phyloP scores from a whole-genome alignment of 2,329 filamentous ascomycete species.

The Cercospora nicotianae region DNA sequence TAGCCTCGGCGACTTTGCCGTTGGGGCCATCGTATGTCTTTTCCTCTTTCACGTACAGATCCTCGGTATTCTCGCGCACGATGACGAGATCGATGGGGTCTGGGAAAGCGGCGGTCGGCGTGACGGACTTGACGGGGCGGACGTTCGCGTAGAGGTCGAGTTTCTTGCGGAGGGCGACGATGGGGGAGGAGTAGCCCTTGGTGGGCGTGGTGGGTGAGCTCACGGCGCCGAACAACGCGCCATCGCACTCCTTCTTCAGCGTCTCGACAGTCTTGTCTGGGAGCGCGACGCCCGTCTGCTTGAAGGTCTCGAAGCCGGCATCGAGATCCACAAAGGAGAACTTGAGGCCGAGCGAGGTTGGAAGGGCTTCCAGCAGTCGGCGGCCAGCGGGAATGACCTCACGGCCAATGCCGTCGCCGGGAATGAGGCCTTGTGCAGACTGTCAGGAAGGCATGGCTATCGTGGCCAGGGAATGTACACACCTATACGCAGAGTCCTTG shows the following conservation, averaged over 20 bases:
- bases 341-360: slow-evolving; percentile 83
- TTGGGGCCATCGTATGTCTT: slow-evolving; percentile 72
- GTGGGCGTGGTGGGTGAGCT: slow-evolving; percentile 85
- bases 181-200: slow-evolving; percentile 93
- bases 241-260: slow-evolving; percentile 89
- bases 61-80: slow-evolving; percentile 97
- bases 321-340: slow-evolving; percentile 94
- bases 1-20: slow-evolving; percentile 86
- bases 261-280: slow-evolving; percentile 87
- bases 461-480: neutral
- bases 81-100: slow-evolving; percentile 86
- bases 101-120: slow-evolving; percentile 59
- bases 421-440: slow-evolving; percentile 74
- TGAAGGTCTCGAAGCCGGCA: slow-evolving; percentile 91
- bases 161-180: slow-evolving; percentile 92
- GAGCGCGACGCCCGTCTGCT: slow-evolving; percentile 81
- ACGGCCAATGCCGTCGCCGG: slow-evolving; percentile 95
- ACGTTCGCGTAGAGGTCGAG: slow-evolving; percentile 97
- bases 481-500: slow-evolving; percentile 17
- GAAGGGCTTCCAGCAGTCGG: slow-evolving; percentile 87
- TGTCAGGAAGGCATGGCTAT: neutral
- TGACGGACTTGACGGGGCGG: slow-evolving; percentile 83
- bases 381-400: slow-evolving; percentile 96
- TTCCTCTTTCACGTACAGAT: slow-evolving; percentile 97
- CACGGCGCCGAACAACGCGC: slow-evolving; percentile 93